Conservation (phyloP, 169 alveolate species). For the Cryptosporidium canis region DNA sequence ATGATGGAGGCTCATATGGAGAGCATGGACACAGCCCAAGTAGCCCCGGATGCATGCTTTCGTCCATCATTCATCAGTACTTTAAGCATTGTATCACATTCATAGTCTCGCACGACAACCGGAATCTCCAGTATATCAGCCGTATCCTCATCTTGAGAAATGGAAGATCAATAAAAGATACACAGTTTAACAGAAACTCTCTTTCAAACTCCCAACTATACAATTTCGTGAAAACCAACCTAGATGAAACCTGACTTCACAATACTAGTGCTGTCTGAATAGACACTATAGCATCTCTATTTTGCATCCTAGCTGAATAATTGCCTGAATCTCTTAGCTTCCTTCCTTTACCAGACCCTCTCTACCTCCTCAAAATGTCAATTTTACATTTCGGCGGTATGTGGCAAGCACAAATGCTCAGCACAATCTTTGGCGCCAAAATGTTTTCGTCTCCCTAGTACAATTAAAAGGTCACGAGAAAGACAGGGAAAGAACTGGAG, state of each 20-base stretch:
- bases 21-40: not conserved
- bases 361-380: no score
- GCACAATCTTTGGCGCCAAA: not conserved
- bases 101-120: slow-evolving; percentile 42
- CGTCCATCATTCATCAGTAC: slow-evolving; percentile 13
- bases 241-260: not conserved
- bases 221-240: not conserved
- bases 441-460: not conserved
- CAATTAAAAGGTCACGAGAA: not conserved
- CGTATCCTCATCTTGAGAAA: slow-evolving; percentile 23
- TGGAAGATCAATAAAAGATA: slow-evolving; percentile 16
- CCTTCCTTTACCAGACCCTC: not conserved
- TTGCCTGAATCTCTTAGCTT: not conserved
- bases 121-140: slow-evolving; percentile 23
- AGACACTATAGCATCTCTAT: not conserved
- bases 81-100: slow-evolving; percentile 52
- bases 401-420: not conserved
- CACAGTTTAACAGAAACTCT: not conserved
- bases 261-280: not conserved
- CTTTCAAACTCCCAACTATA: slow-evolving; percentile 20
- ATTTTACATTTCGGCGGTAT: not conserved
- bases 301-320: not conserved
- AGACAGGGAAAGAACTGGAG: not conserved
- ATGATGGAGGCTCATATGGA: not conserved
- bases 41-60: slow-evolving; percentile 14